Evolutionary conservation across 495 filamentous ascomycete species (phyloP).

Genomic region (Neurospora sp.): DNA sequence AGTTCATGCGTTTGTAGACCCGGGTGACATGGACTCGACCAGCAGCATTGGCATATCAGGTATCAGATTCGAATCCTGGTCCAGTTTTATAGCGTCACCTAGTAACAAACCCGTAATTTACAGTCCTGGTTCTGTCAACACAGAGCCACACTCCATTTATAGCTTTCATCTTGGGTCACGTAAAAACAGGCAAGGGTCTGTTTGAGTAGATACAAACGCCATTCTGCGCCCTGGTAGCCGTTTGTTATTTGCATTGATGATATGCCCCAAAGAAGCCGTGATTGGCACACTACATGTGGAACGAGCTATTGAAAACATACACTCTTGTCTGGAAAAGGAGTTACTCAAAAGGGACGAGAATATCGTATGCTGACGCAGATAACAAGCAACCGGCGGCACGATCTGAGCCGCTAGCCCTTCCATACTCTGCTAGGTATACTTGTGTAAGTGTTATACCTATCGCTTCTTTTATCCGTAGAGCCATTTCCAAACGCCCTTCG

Average conservation of each 20-base stretch:
- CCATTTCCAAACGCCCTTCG: too few species aligned
- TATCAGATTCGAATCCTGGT: too few species aligned
- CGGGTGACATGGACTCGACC: not conserved
- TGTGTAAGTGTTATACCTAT: not conserved
- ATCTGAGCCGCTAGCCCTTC: not conserved
- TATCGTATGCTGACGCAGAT: not conserved
- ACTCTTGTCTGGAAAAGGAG: not conserved
- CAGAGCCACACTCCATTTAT: not conserved
- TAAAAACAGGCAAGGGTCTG: not conserved
- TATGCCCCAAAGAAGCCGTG: not conserved
- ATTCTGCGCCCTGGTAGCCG: not conserved
- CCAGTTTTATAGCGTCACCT: too few species aligned
- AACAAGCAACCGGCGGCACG: not conserved
- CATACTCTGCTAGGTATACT: not conserved
- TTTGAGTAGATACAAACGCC: not conserved
- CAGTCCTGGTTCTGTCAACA: not conserved
- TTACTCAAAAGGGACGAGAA: not conserved
- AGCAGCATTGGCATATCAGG: too few species aligned
- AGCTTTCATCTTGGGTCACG: not conserved
- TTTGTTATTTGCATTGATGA: not conserved
- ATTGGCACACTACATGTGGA: not conserved
- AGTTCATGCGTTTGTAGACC: not conserved
- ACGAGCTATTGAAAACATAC: too few species aligned
- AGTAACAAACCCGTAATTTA: not conserved
- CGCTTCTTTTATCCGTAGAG: too few species aligned